Conservation (phyloP, 2,329 filamentous ascomycete species). For the Trichoderma oligosporum region DNA sequence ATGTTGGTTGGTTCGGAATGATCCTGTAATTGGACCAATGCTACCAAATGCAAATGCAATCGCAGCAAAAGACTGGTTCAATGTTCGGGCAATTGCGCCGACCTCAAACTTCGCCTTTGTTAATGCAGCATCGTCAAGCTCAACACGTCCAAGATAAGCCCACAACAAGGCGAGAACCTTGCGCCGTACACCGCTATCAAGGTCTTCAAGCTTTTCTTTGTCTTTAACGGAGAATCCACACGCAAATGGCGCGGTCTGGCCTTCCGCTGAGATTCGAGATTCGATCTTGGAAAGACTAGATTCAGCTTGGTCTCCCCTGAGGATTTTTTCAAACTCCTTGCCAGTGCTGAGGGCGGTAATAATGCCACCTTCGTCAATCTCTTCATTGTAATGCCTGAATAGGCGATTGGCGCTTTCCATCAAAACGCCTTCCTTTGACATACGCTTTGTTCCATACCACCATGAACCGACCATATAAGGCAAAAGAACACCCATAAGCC, state of each 20-base stretch:
- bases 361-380: slow-evolving; percentile 74
- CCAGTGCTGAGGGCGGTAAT: slow-evolving; percentile 78
- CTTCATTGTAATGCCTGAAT: slow-evolving; percentile 88
- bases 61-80: slow-evolving; percentile 82
- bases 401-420: slow-evolving; percentile 92
- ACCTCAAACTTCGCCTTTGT: slow-evolving; percentile 86
- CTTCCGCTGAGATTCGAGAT: slow-evolving; percentile 66
- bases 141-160: slow-evolving; percentile 88
- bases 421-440: slow-evolving; percentile 89
- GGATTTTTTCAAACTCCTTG: slow-evolving; percentile 74
- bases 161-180: slow-evolving; percentile 88
- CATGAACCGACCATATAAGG: slow-evolving; percentile 93
- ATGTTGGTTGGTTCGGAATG: slow-evolving; percentile 78
- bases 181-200: slow-evolving; percentile 75
- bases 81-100: slow-evolving; percentile 76
- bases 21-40: slow-evolving; percentile 74
- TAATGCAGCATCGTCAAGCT: slow-evolving; percentile 72
- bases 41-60: slow-evolving; percentile 86
- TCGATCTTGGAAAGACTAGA: slow-evolving; percentile 79
- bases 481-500: slow-evolving; percentile 81
- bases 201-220: slow-evolving; percentile 68
- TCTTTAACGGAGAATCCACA: slow-evolving; percentile 67
- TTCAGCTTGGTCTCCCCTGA: slow-evolving; percentile 76
- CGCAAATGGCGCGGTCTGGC: slow-evolving; percentile 48
- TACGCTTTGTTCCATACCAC: slow-evolving; percentile 96